A percentile compares a stretch with the other conserved stretches of the same genome.
These are phyloP conservation scores for Orbilia quercus DNA, from an alignment of 2,329 filamentous ascomycete species.

Conservation along the genomic window DNA sequence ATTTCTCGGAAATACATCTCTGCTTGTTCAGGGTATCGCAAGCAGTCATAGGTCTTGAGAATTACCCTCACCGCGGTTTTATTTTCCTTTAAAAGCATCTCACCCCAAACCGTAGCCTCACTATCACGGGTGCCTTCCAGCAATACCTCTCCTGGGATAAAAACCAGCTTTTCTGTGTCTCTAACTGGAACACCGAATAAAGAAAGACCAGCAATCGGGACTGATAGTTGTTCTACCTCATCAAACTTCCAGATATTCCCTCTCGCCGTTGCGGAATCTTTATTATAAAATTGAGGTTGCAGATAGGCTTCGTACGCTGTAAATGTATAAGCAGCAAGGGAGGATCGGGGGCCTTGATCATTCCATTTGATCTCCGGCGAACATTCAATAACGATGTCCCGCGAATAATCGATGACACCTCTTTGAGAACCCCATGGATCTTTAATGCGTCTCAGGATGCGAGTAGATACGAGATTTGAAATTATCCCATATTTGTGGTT, in stretches of 20 bases:
- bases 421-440: neutral
- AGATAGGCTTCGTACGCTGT: conserved; percentile 1
- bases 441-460: neutral
- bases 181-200: neutral
- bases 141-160: neutral
- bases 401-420: too few relatives aligned
- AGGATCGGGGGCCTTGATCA: conserved; percentile 4
- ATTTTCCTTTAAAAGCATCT: neutral
- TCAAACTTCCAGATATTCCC: neutral
- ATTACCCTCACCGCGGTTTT: neutral
- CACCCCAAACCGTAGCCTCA: neutral
- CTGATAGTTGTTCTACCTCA: neutral
- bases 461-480: neutral
- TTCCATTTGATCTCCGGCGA: conserved; percentile 8
- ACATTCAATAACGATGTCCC: neutral
- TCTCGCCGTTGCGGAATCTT: neutral
- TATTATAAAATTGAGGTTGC: neutral
- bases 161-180: neutral
- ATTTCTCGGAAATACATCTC: neutral
- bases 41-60: neutral
- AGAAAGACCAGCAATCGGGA: neutral
- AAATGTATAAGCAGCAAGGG: conserved; percentile 7
- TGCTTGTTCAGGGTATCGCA: neutral
- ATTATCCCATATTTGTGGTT: neutral
- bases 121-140: neutral